Evolutionary conservation across 2,329 filamentous ascomycete species (phyloP).

Genomic region (Diplocarpon rosae): DNA sequence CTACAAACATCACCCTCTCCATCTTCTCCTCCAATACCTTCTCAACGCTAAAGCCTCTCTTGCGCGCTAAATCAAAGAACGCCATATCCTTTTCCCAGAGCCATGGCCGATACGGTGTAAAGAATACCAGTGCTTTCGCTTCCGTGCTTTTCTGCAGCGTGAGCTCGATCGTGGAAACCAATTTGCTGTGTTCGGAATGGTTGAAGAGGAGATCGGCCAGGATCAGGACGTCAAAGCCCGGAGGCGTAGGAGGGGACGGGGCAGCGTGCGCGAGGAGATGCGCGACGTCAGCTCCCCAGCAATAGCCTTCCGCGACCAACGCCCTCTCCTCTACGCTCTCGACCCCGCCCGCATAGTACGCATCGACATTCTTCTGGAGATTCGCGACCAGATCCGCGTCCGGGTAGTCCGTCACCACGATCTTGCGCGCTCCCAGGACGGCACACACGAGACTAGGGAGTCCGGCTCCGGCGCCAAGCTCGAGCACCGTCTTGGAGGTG

Average conservation of each 20-base stretch:
- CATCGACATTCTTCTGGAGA: conserved; percentile 62
- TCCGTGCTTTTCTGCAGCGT: conserved; percentile 43
- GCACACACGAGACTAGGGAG: conserved; percentile 72
- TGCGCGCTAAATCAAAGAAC: conserved; percentile 71
- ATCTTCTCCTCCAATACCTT: conserved; percentile 73
- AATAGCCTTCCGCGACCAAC: conserved; percentile 58
- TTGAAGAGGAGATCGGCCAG: conserved; percentile 87
- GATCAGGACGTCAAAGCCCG: conserved; percentile 66
- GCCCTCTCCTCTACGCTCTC: conserved; percentile 12
- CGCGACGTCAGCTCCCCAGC: conserved; percentile 64
- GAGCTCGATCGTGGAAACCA: conserved; percentile 59
- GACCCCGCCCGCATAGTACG: neutral
- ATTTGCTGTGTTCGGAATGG: conserved; percentile 72
- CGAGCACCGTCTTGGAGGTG: conserved; percentile 60
- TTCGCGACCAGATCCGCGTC: conserved; percentile 75
- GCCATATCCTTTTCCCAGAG: conserved; percentile 71
- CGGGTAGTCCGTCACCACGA: conserved; percentile 82
- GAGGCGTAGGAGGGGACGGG: neutral
- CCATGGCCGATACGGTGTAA: conserved; percentile 91
- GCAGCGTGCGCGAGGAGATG: conserved; percentile 47
- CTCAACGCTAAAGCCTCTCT: conserved; percentile 62
- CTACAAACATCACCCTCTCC: conserved; percentile 80
- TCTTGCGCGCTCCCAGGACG: conserved; percentile 55
- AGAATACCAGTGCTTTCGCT: conserved; percentile 66
- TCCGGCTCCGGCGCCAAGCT: conserved; percentile 81